Base-by-base conservation (phyloP, 2,329 filamentous ascomycete genomes). In the Penicillium olsonii region DNA sequence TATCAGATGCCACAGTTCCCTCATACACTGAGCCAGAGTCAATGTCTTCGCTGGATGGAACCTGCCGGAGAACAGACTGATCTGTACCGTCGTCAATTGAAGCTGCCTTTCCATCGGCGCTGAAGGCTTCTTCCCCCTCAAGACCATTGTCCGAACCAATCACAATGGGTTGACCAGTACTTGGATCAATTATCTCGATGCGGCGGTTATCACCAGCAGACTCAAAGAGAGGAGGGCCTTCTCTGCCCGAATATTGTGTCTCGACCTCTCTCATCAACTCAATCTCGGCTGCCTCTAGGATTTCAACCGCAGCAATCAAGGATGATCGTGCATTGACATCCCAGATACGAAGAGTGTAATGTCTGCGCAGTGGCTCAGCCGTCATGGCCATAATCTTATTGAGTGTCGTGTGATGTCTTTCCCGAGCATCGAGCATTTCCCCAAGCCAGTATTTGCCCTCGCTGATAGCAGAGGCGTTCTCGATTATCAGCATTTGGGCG, bases 331-430 rank as follows among this genome's bases (percentile, higher is more conserved):
- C 42, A 1, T 15, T 45, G 22, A 18, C 45, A 11, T 50, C 26
- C 8, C 26, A 35, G 11, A 50, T 22, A n/a, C 47, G 47, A 17
- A 40, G 6, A 3, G 14, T 3, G 24, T 45, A 44, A 31, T 18
- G 2, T 3, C 17, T 14, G 7, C 34, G 17, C 24, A 10, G 17
- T 10, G 35, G 29, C 5, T 45, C 17, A n/a, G n/a, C n/a, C n/a
- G n/a, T n/a, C 9, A 50, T 18, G 2, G 47, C 47, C 7, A 50
- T 50, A 2, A 27, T 27, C 33, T 45, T 17, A 11, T 40, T 50
- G 14, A 50, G 14, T 14, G 45, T 42, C 4, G 14, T 15, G 8
- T 45, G 35, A 17, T 35, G 39, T 26, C 12, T 18, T 22, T 31
- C 47, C 29, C 45, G 47, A 6, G 5, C 8, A 4, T 2, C 9